Percentiles rank a stretch among this genome's conserved stretches.
phyloP scores from a whole-genome alignment of 345 rosid genomes.

The Nephelium lappaceum region DNA sequence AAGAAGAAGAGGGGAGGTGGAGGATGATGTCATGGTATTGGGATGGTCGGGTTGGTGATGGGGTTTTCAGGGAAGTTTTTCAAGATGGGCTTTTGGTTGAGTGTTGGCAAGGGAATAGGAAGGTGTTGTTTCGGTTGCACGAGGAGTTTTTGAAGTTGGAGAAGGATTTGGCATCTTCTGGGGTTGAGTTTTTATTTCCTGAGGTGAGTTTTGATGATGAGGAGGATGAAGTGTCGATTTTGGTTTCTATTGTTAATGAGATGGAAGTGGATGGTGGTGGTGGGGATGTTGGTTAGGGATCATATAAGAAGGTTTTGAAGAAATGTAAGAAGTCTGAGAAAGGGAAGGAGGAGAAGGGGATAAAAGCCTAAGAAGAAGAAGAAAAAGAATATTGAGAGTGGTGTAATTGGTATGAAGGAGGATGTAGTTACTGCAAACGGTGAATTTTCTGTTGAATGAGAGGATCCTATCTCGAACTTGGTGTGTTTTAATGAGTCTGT shows the following conservation, averaged over 20 bases:
- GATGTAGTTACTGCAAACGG: conserved; percentile 13
- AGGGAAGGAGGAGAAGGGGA: conserved; percentile 35
- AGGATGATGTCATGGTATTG: conserved; percentile 53
- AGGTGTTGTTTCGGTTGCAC: conserved; percentile 59
- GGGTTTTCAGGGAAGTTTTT: conserved; percentile 64
- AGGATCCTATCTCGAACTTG: conserved; percentile 21
- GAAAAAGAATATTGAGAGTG: conserved; percentile 33
- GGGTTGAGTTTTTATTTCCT: conserved; percentile 49
- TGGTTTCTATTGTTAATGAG: conserved; percentile 50
- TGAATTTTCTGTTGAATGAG: conserved; percentile 29
- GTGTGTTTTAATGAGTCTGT: conserved; percentile 51
- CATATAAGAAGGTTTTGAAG: conserved; percentile 41
- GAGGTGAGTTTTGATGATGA: conserved; percentile 28
- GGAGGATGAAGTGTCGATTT: conserved; percentile 52
- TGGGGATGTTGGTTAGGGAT: conserved; percentile 31
- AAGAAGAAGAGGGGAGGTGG: conserved; percentile 47
- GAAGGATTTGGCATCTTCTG: conserved; percentile 54
- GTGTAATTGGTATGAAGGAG: conserved; percentile 24
- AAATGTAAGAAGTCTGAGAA: conserved; percentile 56
- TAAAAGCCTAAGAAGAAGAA: conserved; percentile 34
- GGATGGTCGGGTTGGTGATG: conserved; percentile 57
- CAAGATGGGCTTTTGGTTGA: conserved; percentile 68
- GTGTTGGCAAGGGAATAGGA: conserved; percentile 89
- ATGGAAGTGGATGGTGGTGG: conserved; percentile 30
- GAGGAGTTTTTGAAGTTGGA: conserved; percentile 74